A percentile compares a stretch with the other conserved stretches of the same genome.
Conservation (phyloP, 202 grass and related monocot species). For the Eragrostis tef region DNA sequence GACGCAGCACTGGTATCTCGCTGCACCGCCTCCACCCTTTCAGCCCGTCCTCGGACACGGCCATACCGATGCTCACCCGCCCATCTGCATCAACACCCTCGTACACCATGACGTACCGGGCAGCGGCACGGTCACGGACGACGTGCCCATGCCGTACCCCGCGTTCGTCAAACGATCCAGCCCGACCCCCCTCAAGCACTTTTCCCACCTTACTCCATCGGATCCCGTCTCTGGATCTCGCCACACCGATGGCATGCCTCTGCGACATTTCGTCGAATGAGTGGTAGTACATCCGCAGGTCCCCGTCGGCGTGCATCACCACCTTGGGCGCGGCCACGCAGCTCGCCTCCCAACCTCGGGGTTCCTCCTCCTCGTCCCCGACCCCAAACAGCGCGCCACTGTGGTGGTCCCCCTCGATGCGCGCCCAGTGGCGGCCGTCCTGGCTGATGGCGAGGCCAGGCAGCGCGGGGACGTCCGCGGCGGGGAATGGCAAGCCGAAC, state of each 20-base stretch:
- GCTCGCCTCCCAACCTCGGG: constrained; percentile 58
- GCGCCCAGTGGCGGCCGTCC: constrained; percentile 81
- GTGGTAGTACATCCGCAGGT: constrained; percentile 93
- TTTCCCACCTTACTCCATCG: constrained; percentile 65
- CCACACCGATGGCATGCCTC: constrained; percentile 56
- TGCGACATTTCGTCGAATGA: constrained; percentile 65
- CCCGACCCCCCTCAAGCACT: constrained; percentile 54
- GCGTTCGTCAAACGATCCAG: constrained; percentile 63
- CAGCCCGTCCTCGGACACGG: constrained; percentile 62
- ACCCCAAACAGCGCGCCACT: constrained; percentile 66
- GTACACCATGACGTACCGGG: constrained; percentile 70
- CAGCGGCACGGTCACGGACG: constrained; percentile 53
- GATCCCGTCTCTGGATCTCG: constrained; percentile 75
- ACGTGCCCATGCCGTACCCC: constrained; percentile 74
- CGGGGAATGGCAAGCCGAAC: constrained; percentile 38
- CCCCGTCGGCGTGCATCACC: constrained; percentile 62
- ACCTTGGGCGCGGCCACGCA: constrained; percentile 64
- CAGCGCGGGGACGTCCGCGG: constrained; percentile 46
- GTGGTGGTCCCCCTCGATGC: constrained; percentile 82
- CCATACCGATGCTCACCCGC: constrained; percentile 64
- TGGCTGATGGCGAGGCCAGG: constrained; percentile 82
- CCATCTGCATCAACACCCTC: constrained; percentile 62
- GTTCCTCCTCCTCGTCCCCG: constrained; percentile 38
- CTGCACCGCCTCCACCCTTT: constrained; percentile 71
- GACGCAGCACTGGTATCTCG: constrained; percentile 49